Evolutionary conservation across 2,329 filamentous ascomycete genomes (phyloP), one percentile per base, ranked within the genome.

Genomic region (Didymella glomerata): DNA sequence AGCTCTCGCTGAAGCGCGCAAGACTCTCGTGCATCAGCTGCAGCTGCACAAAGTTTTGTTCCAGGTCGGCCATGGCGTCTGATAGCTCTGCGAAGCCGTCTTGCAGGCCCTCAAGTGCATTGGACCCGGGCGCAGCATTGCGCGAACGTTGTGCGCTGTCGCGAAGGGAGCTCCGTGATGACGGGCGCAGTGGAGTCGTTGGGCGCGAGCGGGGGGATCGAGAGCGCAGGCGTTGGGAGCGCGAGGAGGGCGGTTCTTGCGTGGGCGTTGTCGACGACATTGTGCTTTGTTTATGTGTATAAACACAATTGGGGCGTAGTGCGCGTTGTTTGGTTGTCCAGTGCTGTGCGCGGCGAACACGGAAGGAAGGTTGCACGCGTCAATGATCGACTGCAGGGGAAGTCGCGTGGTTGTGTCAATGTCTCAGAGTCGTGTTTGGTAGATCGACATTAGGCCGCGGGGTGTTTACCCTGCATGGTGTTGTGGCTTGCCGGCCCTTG

Each of bases 41-140:
- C 67, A 99, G 88, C 76, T 97, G 93, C 89, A 96, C 92, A 82
- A 98, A 93, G 77, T 99, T 98, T 61, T 93, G 92, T 81, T 99
- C 95, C 10, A 99, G 85, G 70, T 98, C 95, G 24, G 93, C 92
- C 87, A 98, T 93, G 58, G 91, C 90, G 77, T 99, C 95, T 10
- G 92, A 90, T 2, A 99, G 84, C 79, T 99, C 95, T 14, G 92
- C 92, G 77, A 99, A 98, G 14, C 91, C 90, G 0, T 93, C 92
- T 75, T 98, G 93, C 57, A 98, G 88, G 2, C 85, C 80, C 67
- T 94, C 92, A 61, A 98, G 86, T 0, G 93, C 92, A 59, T 89
- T 88, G 4, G 85, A 78, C 4, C 38, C 38, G 11, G 83, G 80
- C 34, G 82, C 77, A 65, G 85, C 75, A 80, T 66, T 69, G 50